These are phyloP conservation scores for Stagonosporopsis cucurbitacearum DNA, from an alignment of 2,329 filamentous ascomycete species.

Conservation along the genomic window DNA sequence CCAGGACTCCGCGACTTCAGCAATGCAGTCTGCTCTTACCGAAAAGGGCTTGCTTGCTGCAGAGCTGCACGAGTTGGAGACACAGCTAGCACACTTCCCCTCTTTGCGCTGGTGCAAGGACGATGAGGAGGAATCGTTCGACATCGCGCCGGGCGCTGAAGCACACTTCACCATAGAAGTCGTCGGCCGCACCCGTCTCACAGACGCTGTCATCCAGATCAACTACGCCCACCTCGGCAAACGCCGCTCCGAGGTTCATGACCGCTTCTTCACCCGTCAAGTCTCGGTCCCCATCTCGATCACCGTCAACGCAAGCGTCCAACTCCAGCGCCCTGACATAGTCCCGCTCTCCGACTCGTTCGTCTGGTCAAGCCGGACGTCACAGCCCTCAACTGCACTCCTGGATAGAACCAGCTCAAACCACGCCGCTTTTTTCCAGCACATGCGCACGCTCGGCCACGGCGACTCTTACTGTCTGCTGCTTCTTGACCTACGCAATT, in stretches of 20 bases:
- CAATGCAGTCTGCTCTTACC: constrained; percentile 74
- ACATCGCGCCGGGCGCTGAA: constrained; percentile 71
- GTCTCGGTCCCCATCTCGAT: constrained; percentile 80
- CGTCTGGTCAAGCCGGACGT: constrained; percentile 62
- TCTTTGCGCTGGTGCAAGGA: constrained; percentile 62
- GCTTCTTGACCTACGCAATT: constrained; percentile 84
- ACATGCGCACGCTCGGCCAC: constrained; percentile 51
- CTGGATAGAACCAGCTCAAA: constrained; percentile 44
- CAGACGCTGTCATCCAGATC: constrained; percentile 78
- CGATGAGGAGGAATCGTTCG: constrained; percentile 55
- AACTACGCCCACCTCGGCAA: constrained; percentile 85
- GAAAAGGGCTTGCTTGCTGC: constrained; percentile 78
- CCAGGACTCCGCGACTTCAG: constrained; percentile 82
- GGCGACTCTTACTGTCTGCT: constrained; percentile 75
- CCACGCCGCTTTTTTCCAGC: constrained; percentile 55
- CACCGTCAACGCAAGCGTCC: constrained; percentile 90
- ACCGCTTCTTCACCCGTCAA: constrained; percentile 83
- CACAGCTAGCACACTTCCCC: constrained; percentile 75
- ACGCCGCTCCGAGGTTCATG: constrained; percentile 69
- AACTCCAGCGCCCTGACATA: constrained; percentile 80
- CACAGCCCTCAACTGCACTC: not conserved
- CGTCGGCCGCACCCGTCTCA: constrained; percentile 83
- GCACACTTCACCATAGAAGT: constrained; percentile 83
- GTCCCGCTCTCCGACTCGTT: constrained; percentile 74
- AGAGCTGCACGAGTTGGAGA: constrained; percentile 85